Base-by-base conservation (phyloP, 352 stramenopile species). In the Phytopythium sindhum region DNA sequence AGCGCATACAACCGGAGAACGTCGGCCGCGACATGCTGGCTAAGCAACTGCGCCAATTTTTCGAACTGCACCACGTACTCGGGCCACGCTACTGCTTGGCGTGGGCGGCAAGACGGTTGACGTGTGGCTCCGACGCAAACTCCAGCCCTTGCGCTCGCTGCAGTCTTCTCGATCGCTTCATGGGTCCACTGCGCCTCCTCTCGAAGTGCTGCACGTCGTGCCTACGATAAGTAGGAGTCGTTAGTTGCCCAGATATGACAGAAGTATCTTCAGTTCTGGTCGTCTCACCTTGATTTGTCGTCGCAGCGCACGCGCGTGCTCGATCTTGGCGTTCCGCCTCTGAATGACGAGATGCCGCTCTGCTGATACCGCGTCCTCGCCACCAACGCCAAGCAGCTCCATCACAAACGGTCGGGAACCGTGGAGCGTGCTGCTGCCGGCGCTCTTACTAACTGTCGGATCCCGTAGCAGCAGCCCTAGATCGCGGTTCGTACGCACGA, bases 1-100 rank as follows among this genome's bases (percentile, higher is more conserved):
- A 84, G 52, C 50, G 75, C 73, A 64, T 82, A 84, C 44, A 85
- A 61, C 19, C 72, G 65, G 33, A 88, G n/a, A 6, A 77, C 70
- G 31, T 58, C 56, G 39, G 61, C 67, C 39, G 73, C 70, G 14
- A 68, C 57, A 41, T 81, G 62, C 51, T 77, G 66, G 10, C 65
- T 67, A 52, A 78, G 75, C n/a, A 60, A 31, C 42, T 71, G 61
- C 31, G 70, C 68, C 17, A 87, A 60, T 3, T 31, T 51, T 28
- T 72, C 39, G 19, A 78, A 75, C 23, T 62, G 26, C 4, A 67
- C 61, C 5, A 56, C 12, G 55, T 83, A 87, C 37, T 29, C 51
- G 9, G 4, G 9, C 31, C 52, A 58, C 10, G 52, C 48, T 23
- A 17, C 14, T 17, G 48, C 26, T 19, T 14, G 47, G 5, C 47